phyloP scores from a whole-genome alignment of 108 stramenopile genomes.

The Discostella stelligeroides region DNA sequence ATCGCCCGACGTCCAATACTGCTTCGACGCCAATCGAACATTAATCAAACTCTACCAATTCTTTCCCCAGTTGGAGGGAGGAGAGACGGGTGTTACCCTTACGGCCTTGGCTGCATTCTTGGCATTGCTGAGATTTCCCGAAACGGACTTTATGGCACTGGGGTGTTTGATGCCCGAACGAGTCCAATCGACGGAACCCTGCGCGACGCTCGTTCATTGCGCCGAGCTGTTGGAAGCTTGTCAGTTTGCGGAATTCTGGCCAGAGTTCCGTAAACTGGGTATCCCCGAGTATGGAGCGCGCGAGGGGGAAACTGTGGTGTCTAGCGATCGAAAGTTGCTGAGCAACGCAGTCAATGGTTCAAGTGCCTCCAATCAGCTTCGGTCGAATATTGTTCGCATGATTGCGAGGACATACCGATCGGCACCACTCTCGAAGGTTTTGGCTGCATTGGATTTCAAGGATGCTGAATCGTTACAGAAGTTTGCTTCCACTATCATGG shows the following conservation, averaged over 20 bases:
- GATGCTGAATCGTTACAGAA: conserved; percentile 41
- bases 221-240: conserved; percentile 69
- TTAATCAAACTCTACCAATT: conserved; percentile 84
- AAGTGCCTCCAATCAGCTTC: conserved; percentile 47
- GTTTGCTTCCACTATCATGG: conserved; percentile 44
- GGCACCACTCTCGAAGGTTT: conserved; percentile 60
- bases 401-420: conserved; percentile 70
- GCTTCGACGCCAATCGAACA: conserved; percentile 77
- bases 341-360: conserved; percentile 46
- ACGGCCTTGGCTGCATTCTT: conserved; percentile 58
- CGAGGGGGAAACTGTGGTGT: conserved; percentile 51
- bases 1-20: conserved; percentile 52
- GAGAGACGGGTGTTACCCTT: conserved; percentile 31
- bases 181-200: conserved; percentile 62
- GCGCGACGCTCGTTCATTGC: conserved; percentile 65
- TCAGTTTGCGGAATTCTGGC: conserved; percentile 82
- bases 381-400: conserved; percentile 57
- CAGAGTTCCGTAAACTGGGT: conserved; percentile 51
- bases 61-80: conserved; percentile 55
- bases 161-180: conserved; percentile 72
- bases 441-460: conserved; percentile 58
- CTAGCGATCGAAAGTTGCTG: conserved; percentile 43
- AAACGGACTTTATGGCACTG: conserved; percentile 74
- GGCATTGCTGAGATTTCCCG: conserved; percentile 68
- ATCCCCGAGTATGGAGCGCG: conserved; percentile 51